A percentile compares a stretch with the other conserved stretches of the same genome.
phyloP scores from a whole-genome alignment of 2,329 filamentous ascomycete genomes.

The Fusarium sp. region DNA sequence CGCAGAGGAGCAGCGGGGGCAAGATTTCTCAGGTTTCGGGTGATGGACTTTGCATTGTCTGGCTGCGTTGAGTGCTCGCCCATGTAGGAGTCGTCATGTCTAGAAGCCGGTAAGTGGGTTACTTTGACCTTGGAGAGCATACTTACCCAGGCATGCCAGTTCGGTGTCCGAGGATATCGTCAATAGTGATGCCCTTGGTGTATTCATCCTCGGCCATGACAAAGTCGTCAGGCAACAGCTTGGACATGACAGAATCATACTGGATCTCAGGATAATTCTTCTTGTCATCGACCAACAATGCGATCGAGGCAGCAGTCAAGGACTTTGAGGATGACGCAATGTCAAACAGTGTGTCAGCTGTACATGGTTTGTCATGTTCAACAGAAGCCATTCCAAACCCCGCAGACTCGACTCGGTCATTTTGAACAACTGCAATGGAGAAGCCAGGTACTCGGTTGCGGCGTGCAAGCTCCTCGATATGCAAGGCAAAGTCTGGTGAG shows the following conservation, averaged over 20 bases:
- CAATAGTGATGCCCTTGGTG: not conserved
- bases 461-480: not conserved
- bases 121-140: not conserved
- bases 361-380: not conserved
- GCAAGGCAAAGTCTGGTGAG: not conserved
- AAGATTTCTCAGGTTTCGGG: conserved; percentile 13
- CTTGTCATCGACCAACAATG: not conserved
- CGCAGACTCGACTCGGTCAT: not conserved
- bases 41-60: not conserved
- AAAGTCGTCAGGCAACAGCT: conserved; percentile 12
- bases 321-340: conserved; percentile 21
- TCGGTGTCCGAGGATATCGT: conserved; percentile 14
- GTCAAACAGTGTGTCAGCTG: conserved; percentile 14
- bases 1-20: not conserved
- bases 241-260: conserved; percentile 2
- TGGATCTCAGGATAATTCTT: not conserved
- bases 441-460: conserved; percentile 10
- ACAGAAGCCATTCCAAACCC: conserved; percentile 4
- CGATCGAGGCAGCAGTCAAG: not conserved
- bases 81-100: conserved; percentile 19
- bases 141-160: conserved; percentile 14
- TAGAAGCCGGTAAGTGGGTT: rapidly evolving
- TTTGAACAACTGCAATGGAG: not conserved
- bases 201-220: not conserved
- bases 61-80: not conserved